phyloP scores from a whole-genome alignment of 208 protist genomes.

The Leishmania martiniquensis region DNA sequence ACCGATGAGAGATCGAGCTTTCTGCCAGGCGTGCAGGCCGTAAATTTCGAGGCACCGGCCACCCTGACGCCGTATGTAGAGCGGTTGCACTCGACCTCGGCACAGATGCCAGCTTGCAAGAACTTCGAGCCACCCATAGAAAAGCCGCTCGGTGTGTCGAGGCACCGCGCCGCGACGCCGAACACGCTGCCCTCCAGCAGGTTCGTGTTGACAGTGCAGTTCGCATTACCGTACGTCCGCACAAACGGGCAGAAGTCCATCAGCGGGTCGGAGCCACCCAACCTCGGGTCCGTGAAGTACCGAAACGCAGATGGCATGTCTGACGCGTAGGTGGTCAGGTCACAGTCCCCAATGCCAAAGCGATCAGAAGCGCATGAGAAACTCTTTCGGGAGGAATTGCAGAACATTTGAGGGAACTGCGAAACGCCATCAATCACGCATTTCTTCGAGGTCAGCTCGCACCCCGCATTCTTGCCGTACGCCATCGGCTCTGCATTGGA shows the following conservation, averaged over 20 bases:
- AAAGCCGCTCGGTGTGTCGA: not conserved
- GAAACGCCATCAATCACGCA: conserved; percentile 38
- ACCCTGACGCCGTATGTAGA: conserved; percentile 22
- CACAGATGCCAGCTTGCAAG: conserved; percentile 15
- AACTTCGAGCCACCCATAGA: not conserved
- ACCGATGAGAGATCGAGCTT: conserved; percentile 2
- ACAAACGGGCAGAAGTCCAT: conserved; percentile 63
- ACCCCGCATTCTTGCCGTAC: conserved; percentile 73
- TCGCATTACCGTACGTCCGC: conserved; percentile 18
- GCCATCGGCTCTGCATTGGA: conserved; percentile 55
- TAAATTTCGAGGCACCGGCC: conserved; percentile 6
- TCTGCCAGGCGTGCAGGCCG: conserved; percentile 10
- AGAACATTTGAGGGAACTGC: conserved; percentile 53
- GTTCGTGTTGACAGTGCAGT: conserved; percentile 7
- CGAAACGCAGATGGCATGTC: conserved; percentile 34
- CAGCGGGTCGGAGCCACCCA: conserved; percentile 22
- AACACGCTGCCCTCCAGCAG: not conserved
- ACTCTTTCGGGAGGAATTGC: conserved; percentile 10
- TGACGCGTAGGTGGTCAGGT: not conserved
- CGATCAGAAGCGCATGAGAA: conserved; percentile 55
- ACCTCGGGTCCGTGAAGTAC: conserved; percentile 37
- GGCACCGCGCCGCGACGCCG: not conserved
- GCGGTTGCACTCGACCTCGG: conserved; percentile 22
- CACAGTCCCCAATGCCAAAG: conserved; percentile 31
- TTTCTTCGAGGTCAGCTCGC: conserved; percentile 36